These are phyloP conservation scores for Geotrichum carabidarum DNA, from an alignment of 1,139 yeast genomes.

Conservation along the genomic window DNA sequence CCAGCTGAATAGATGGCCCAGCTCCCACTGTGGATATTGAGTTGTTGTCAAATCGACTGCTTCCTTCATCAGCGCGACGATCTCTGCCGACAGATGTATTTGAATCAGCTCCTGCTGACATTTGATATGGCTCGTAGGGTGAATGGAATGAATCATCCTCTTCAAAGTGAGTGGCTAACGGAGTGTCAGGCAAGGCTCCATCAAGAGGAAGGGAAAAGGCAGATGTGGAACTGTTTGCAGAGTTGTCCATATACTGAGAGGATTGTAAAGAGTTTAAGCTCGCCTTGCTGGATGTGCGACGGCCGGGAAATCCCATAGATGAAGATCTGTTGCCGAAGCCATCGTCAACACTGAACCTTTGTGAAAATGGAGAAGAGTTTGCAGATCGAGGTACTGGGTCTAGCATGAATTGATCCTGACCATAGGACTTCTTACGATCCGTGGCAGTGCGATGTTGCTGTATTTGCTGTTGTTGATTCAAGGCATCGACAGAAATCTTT, in stretches of 20 bases:
- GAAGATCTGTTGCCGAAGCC: not conserved
- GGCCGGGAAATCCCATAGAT: not conserved
- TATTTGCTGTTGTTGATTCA: constrained; percentile 7
- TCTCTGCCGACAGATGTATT: constrained; percentile 12
- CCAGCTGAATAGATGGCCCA: constrained; percentile 52
- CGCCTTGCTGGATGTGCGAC: constrained; percentile 11
- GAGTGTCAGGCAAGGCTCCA: not conserved
- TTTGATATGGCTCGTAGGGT: constrained; percentile 6
- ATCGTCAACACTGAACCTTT: constrained; percentile 8
- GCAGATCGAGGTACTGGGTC: constrained; percentile 15
- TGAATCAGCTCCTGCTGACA: not conserved
- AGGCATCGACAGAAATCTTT: constrained; percentile 3
- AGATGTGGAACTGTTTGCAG: not conserved
- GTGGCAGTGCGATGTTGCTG: constrained; percentile 5
- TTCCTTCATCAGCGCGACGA: constrained; percentile 21
- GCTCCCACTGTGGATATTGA: constrained; percentile 31
- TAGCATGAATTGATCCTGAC: not conserved
- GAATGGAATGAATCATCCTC: constrained; percentile 1
- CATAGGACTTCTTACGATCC: constrained; percentile 7
- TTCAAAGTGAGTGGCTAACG: constrained; percentile 10
- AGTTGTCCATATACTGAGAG: constrained; percentile 3
- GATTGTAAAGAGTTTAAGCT: constrained; percentile 6
- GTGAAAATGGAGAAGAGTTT: constrained; percentile 13
- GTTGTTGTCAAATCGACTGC: constrained; percentile 24
- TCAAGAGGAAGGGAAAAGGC: constrained; percentile 2